Percentiles rank a stretch among this genome's conserved stretches.
phyloP scores from a whole-genome alignment of 345 rosid genomes.

The Salix purpurea region DNA sequence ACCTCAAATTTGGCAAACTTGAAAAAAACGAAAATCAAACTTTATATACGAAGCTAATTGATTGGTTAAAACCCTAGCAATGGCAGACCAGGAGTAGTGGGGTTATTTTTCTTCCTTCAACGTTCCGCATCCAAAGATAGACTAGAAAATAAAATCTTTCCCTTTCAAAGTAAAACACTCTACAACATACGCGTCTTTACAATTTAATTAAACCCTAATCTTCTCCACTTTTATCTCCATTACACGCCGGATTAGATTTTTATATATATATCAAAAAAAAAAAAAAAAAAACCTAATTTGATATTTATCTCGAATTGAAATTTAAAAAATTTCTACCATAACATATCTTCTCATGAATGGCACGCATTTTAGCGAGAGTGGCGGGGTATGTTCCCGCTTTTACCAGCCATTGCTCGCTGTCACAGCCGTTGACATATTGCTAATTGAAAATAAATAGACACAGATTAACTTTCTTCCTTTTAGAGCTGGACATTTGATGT shows the following conservation, averaged over 20 bases:
- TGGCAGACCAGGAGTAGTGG: constrained; percentile 53
- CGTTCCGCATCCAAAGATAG: constrained; percentile 24
- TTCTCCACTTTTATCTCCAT: neutral
- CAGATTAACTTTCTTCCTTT: constrained; percentile 17
- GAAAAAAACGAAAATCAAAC: neutral
- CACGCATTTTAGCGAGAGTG: constrained; percentile 39
- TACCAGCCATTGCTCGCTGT: constrained; percentile 19
- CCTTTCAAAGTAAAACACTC: neutral
- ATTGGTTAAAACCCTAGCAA: constrained; percentile 9
- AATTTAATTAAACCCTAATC: neutral
- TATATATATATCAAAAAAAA: too few relatives aligned
- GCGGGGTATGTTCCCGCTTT: constrained; percentile 43
- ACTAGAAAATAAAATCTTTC: neutral
- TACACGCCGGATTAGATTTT: neutral
- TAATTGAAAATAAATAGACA: neutral
- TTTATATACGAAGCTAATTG: neutral
- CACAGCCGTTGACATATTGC: constrained; percentile 37
- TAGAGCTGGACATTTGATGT: constrained; percentile 21
- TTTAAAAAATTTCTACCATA: neutral
- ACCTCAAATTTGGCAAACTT: neutral
- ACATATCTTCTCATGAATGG: constrained; percentile 1
- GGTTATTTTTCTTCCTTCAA: neutral
- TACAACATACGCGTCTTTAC: neutral
- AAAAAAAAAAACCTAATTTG: neutral
- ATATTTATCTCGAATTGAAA: neutral